Evolutionary conservation across 768 basidiomycete species (phyloP), one percentile per base, ranked within the genome.

Genomic region (Amanita muscaria): DNA sequence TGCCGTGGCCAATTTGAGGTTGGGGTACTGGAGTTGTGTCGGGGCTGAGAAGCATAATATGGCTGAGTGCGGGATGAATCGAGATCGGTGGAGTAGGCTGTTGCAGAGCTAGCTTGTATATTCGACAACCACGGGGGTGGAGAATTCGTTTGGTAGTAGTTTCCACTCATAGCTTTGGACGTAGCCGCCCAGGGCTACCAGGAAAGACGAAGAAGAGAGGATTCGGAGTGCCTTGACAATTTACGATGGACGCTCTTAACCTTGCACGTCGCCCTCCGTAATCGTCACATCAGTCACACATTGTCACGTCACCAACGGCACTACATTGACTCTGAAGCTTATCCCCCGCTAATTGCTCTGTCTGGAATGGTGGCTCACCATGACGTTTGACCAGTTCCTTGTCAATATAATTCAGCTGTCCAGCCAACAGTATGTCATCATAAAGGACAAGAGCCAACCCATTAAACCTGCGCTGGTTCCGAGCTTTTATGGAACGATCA

Each of bases 401-500:
- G 42, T 59, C 58, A 25, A 55, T 18, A 40, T 36, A 56, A 46
- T 59, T 55, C 15, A 57, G 50, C 55, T 58, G 16, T 12, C 32
- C 32, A n/a, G n/a, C n/a, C n/a, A n/a, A n/a, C n/a, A n/a, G n/a
- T n/a, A n/a, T n/a, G n/a, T n/a, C n/a, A n/a, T n/a, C n/a, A n/a
- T n/a, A n/a, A n/a, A n/a, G n/a, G n/a, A n/a, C n/a, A n/a, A n/a
- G n/a, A n/a, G n/a, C n/a, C n/a, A n/a, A n/a, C n/a, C n/a, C n/a
- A n/a, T n/a, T n/a, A n/a, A 58, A n/a, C 66, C 83, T 40, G 80
- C 83, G 19, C 79, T 59, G n/a, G 9, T 16, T n/a, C 12, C n/a
- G 15, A 14, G 11, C 12, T 18, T 10, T 6, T 43, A 51, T 2
- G 22, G 19, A 6, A 22, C 1, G 11, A 40, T n/a, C n/a, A 11